Percentiles rank a stretch among this genome's conserved stretches.
Evolutionary conservation across 1,284 basidiomycete species (phyloP).

Genomic region (Cystobasidium sp.): DNA sequence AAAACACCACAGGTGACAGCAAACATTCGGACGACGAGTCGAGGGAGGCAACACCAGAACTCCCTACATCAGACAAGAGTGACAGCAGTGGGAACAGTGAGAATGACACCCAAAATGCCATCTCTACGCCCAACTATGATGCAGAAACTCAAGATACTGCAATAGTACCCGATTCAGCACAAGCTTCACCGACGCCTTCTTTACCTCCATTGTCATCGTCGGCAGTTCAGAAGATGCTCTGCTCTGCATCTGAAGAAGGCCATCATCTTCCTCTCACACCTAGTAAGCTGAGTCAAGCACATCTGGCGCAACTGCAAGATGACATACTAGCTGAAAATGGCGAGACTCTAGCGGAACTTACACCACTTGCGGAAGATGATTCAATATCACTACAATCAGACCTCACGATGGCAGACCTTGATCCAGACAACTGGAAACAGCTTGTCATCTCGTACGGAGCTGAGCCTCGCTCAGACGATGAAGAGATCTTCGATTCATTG

Average conservation of each 20-base stretch:
- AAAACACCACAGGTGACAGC: not conserved
- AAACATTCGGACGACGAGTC: not conserved
- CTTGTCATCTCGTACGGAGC: constrained; percentile 6
- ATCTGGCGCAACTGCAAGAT: constrained; percentile 1
- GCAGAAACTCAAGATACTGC: constrained; percentile 21
- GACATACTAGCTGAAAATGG: constrained; percentile 3
- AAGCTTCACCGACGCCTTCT: constrained; percentile 9
- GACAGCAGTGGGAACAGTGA: constrained; percentile 2
- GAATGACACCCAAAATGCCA: not conserved
- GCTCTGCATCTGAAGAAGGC: too few species aligned
- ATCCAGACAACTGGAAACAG: constrained; percentile 24
- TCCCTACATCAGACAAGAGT: constrained; percentile 11
- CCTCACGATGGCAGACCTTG: constrained; percentile 20
- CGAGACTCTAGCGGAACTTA: not conserved
- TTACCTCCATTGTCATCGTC: constrained; percentile 18
- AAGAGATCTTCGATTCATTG: not conserved
- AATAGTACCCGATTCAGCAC: constrained; percentile 18
- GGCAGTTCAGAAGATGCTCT: not conserved
- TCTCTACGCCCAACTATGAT: constrained; percentile 1
- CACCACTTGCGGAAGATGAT: not conserved
- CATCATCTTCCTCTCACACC: not conserved
- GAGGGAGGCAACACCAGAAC: not conserved
- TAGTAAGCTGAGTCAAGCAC: constrained; percentile 23
- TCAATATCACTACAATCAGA: constrained; percentile 16
- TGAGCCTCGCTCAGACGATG: constrained; percentile 14